Evolutionary conservation across 2,329 filamentous ascomycete species (phyloP), one percentile per base, ranked within the genome.

Genomic region (Cucurbitaria berberidis): DNA sequence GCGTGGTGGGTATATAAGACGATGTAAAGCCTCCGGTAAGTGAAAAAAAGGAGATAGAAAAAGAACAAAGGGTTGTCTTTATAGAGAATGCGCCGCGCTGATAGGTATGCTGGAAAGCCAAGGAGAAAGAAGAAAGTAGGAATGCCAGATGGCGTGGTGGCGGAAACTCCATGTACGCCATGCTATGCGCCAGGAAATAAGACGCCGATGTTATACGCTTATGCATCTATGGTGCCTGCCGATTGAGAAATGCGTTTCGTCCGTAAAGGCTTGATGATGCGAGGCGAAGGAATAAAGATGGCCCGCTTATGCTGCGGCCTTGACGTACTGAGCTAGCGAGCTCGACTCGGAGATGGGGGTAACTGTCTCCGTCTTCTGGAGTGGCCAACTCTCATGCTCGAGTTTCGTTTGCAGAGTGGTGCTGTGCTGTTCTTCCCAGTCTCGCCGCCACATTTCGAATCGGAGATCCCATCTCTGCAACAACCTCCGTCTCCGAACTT

Each of bases 401-500:
- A 74, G 53, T 26, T 42, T 48, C 18, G 60, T 56, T 5, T 50
- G 51, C 2, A 73, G 55, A 9, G 55, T 47, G 16, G 52, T 59
- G 30, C 53, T 51, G 39, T 72, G 59, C 43, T 74, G 63, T 9
- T 53, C 59, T 41, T 74, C 70, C 69, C 70, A 74, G 43, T 71
- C 69, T 51, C 66, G 70, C 10, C 68, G 64, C 64, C 74, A 73
- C 6, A 78, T 73, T 32, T 76, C 75, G 40, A 71, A 72, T 44
- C 70, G 71, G 29, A 78, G 63, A 35, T 76, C 70, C 77, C 76
- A 78, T 52, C 75, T 57, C 42, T 69, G 68, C 15, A 59, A 53
- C 9, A 77, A 34, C 36, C 70, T 62, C 41, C 60, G 60, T 45
- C 73, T 66, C 39, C 76, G 71, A 21, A 61, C 57, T n/a, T 64